Evolutionary conservation across 2,329 filamentous ascomycete genomes (phyloP).

Genomic region (Chalaropsis thielavioides): DNA sequence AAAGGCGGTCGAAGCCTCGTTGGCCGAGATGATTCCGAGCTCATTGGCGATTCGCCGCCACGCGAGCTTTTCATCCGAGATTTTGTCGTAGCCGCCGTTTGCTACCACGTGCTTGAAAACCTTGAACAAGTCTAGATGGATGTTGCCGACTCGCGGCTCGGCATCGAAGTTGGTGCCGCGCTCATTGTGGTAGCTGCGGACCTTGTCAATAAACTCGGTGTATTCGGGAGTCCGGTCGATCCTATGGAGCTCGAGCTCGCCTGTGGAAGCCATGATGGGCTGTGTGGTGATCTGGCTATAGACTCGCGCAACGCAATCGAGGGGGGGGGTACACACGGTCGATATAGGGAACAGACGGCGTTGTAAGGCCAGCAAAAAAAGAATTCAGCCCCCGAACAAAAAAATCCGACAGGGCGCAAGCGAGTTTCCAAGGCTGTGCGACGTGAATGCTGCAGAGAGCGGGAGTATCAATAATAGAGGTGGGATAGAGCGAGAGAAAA

Average conservation of each 20-base stretch:
- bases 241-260: conserved; percentile 28
- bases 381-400: neutral
- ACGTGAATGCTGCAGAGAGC: neutral
- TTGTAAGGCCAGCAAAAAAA: neutral
- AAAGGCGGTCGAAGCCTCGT: conserved; percentile 72
- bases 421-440: neutral
- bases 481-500: neutral
- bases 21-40: conserved; percentile 58
- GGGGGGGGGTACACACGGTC: neutral
- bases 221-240: conserved; percentile 56
- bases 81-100: conserved; percentile 73
- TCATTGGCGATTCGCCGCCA: conserved; percentile 70
- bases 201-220: conserved; percentile 60
- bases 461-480: neutral
- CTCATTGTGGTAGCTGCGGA: conserved; percentile 60
- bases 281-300: neutral
- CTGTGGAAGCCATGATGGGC: conserved; percentile 25
- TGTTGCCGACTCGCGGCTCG: conserved; percentile 66
- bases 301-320: neutral
- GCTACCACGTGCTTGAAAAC: conserved; percentile 64
- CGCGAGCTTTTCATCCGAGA: conserved; percentile 69
- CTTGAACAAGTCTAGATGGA: conserved; percentile 61
- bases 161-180: conserved; percentile 66
- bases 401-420: neutral
- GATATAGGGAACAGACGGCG: neutral